Evolutionary conservation across 352 stramenopile species (phyloP).

Genomic region (Globisporangium heterothallicum): DNA sequence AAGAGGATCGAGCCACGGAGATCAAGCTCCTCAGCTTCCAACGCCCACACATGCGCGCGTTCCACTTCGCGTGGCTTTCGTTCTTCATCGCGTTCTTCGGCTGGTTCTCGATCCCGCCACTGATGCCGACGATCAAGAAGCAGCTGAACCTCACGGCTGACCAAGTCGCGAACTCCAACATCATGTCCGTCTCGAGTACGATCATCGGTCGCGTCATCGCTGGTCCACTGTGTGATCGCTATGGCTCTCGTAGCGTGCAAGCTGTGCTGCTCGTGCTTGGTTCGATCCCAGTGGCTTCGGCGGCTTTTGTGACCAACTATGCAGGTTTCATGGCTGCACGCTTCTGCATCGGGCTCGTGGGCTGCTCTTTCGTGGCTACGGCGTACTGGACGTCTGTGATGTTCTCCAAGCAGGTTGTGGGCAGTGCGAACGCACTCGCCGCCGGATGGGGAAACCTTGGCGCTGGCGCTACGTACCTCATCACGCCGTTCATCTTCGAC

Average conservation of each 20-base stretch:
- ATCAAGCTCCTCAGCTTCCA: slow-evolving; percentile 57
- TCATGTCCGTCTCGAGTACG: slow-evolving; percentile 83
- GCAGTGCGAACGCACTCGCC: slow-evolving; percentile 89
- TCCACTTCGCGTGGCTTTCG: slow-evolving; percentile 90
- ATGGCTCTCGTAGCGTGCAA: slow-evolving; percentile 84
- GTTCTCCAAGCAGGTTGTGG: slow-evolving; percentile 91
- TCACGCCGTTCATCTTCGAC: slow-evolving; percentile 87
- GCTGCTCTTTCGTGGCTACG: slow-evolving; percentile 90
- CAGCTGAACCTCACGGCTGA: slow-evolving; percentile 76
- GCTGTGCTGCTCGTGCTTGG: slow-evolving; percentile 65
- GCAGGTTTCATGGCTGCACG: slow-evolving; percentile 72
- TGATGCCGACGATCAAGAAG: slow-evolving; percentile 89
- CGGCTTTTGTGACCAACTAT: slow-evolving; percentile 78
- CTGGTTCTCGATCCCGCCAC: slow-evolving; percentile 92
- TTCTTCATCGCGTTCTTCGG: slow-evolving; percentile 95
- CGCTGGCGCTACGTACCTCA: slow-evolving; percentile 81
- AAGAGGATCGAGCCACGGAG: slow-evolving; percentile 36
- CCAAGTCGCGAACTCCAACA: slow-evolving; percentile 90
- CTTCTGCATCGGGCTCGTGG: slow-evolving; percentile 94
- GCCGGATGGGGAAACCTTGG: slow-evolving; percentile 93
- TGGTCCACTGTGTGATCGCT: slow-evolving; percentile 90
- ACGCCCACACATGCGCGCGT: slow-evolving; percentile 91
- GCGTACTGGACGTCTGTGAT: slow-evolving; percentile 93
- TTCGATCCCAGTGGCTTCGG: slow-evolving; percentile 81
- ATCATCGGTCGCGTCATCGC: slow-evolving; percentile 88